Evolutionary conservation across 2,329 filamentous ascomycete species (phyloP).

Genomic region (Aschersonia sp.): DNA sequence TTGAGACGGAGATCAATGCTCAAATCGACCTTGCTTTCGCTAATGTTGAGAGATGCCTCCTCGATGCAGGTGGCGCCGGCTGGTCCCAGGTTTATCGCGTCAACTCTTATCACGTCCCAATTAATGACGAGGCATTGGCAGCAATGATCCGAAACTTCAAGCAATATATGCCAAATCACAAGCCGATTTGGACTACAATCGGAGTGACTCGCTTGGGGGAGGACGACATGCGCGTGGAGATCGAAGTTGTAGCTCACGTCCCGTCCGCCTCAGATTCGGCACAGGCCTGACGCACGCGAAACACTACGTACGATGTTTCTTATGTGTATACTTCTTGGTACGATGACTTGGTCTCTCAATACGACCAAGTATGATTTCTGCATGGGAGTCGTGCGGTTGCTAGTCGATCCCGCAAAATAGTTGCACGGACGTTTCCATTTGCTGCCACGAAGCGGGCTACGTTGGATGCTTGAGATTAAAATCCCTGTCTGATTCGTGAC

Average conservation of each 20-base stretch:
- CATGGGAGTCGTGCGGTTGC: no score
- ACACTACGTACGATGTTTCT: no score
- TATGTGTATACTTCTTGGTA: no score
- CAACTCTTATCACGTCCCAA: slow-evolving; percentile 27
- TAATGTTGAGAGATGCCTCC: slow-evolving; percentile 38
- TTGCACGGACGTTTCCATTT: no score
- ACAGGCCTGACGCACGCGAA: neutral
- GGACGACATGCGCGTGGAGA: slow-evolving; percentile 41
- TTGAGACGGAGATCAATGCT: slow-evolving; percentile 20
- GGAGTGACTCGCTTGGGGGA: slow-evolving; percentile 31
- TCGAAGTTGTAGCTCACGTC: slow-evolving; percentile 38
- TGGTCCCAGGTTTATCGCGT: slow-evolving; percentile 39
- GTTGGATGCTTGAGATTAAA: no score
- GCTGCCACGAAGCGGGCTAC: no score
- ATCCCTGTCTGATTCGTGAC: no score
- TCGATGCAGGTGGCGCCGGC: slow-evolving; percentile 37
- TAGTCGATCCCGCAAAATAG: no score
- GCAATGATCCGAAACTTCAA: slow-evolving; percentile 31
- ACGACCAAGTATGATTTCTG: no score
- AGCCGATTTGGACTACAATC: slow-evolving; percentile 38
- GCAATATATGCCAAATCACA: slow-evolving; percentile 35
- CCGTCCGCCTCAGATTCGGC: neutral
- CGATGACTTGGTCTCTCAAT: no score
- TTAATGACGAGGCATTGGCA: slow-evolving; percentile 22
- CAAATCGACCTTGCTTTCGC: slow-evolving; percentile 38